phyloP scores from a whole-genome alignment of 2,329 filamentous ascomycete genomes.

The Zalaria obscura region DNA sequence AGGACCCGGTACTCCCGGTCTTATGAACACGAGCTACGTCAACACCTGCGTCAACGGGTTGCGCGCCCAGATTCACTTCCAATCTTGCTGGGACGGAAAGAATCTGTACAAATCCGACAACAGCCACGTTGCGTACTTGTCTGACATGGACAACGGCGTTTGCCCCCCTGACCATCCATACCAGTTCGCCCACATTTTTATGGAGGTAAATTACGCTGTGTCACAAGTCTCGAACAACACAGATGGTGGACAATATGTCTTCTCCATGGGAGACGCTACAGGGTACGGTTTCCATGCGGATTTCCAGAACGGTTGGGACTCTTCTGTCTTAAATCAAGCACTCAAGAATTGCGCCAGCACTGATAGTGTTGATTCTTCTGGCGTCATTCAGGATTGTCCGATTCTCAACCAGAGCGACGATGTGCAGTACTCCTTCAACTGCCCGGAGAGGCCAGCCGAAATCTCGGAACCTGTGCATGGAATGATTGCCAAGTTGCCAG shows the following conservation, averaged over 20 bases:
- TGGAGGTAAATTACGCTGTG: conserved; percentile 23
- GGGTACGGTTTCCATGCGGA: conserved; percentile 41
- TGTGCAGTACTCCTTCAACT: conserved; percentile 13
- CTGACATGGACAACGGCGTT: conserved; percentile 24
- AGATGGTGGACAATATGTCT: conserved; percentile 27
- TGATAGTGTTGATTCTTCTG: conserved; percentile 12
- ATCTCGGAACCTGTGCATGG: conserved; percentile 15
- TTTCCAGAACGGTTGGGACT: conserved; percentile 37
- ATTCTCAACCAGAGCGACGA: conserved; percentile 15
- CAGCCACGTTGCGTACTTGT: conserved; percentile 26
- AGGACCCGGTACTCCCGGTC: conserved; percentile 15
- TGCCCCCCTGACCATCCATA: conserved; percentile 24
- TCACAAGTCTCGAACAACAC: conserved; percentile 18
- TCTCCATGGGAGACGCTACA: conserved; percentile 33
- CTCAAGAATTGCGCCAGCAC: conserved; percentile 18
- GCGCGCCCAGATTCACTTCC: conserved; percentile 23
- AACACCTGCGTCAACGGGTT: conserved; percentile 17
- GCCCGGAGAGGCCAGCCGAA: conserved; percentile 12
- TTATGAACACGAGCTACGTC: conserved; percentile 14
- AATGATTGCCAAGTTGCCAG: conserved; percentile 17
- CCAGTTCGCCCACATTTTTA: conserved; percentile 25
- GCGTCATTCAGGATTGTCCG: conserved; percentile 20
- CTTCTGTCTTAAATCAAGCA: conserved; percentile 22
- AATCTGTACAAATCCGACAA: conserved; percentile 24
- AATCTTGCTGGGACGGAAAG: conserved; percentile 22